Evolutionary conservation across 345 rosid genomes (phyloP), one percentile per base, ranked within the genome.

Genomic region (Eucalyptus sp.): DNA sequence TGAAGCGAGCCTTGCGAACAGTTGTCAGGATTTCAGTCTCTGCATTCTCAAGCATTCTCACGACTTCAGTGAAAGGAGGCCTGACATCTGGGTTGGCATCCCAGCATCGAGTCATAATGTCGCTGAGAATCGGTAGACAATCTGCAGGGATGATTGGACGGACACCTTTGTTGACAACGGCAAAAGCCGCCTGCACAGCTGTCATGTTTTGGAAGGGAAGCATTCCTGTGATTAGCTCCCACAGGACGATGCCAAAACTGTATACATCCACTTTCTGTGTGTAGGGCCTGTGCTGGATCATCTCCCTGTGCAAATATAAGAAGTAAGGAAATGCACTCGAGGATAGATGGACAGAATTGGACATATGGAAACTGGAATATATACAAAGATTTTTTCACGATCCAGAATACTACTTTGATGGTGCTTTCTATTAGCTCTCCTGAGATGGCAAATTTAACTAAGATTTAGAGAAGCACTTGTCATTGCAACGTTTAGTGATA

Each of bases 211-310:
- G 92, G 90, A 92, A 93, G 25, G 94, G 94, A 43, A 92, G 88
- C 92, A 90, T 71, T 13, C 93, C 93, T 5, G 92, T 93, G 27
- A 93, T 79, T 10, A 93, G 94, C 86, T 93, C 94, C 94, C 94
- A 93, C 33, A 93, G 91, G 13, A 93, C 94, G 14, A 92, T 93
- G 37, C 94, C 94, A 43, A 93, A 93, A 88, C 94, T 93, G 87
- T 92, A 93, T 86, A 93, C 94, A 86, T 93, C 94, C 46, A 92
- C 94, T 88, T 91, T 93, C 89, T 93, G 94, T 3, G 92, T 90
- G 89, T 92, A 93, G 11, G 93, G 92, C 90, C 93, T 88, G 88
- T 91, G 93, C 88, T 92, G 93, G 80, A 92, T 93, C 93, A 93
- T 92, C 89, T 93, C 93, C 90, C 93, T 93, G 92, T 87, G 66